Evolutionary conservation across 768 basidiomycete genomes (phyloP).

Genomic region (Panus rudis): DNA sequence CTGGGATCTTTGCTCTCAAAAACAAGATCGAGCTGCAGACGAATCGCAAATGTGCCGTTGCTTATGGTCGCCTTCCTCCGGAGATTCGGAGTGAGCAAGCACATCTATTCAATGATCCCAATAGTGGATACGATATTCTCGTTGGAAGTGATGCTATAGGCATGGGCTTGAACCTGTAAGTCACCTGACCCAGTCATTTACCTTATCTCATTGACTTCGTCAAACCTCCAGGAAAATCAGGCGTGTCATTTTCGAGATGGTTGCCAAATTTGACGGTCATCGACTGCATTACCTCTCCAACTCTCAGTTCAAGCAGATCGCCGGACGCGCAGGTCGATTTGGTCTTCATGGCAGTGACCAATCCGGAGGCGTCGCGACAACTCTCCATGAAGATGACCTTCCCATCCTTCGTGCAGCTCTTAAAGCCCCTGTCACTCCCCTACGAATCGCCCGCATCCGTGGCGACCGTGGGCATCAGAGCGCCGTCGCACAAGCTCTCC

Average conservation of each 20-base stretch:
- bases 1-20: conserved; percentile 73
- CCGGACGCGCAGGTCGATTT: conserved; percentile 88
- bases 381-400: conserved; percentile 58
- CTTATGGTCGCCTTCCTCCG: conserved; percentile 88
- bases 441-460: conserved; percentile 46
- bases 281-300: conserved; percentile 40
- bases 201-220: not conserved
- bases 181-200: conserved; percentile 5
- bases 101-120: conserved; percentile 78
- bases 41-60: conserved; percentile 79
- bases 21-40: conserved; percentile 61
- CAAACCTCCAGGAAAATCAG: conserved; percentile 70
- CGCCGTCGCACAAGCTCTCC: conserved; percentile 34
- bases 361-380: conserved; percentile 65
- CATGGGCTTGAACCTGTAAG: conserved; percentile 95
- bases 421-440: conserved; percentile 37
- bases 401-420: conserved; percentile 52
- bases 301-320: conserved; percentile 90
- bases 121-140: conserved; percentile 81
- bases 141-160: conserved; percentile 94
- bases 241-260: conserved; percentile 69
- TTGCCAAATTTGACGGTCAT: conserved; percentile 60
- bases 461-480: conserved; percentile 20
- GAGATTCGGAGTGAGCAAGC: conserved; percentile 92
- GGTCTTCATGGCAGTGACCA: conserved; percentile 47